Evolutionary conservation across 2,329 filamentous ascomycete genomes (phyloP).

Genomic region (Coniochaeta sp.): DNA sequence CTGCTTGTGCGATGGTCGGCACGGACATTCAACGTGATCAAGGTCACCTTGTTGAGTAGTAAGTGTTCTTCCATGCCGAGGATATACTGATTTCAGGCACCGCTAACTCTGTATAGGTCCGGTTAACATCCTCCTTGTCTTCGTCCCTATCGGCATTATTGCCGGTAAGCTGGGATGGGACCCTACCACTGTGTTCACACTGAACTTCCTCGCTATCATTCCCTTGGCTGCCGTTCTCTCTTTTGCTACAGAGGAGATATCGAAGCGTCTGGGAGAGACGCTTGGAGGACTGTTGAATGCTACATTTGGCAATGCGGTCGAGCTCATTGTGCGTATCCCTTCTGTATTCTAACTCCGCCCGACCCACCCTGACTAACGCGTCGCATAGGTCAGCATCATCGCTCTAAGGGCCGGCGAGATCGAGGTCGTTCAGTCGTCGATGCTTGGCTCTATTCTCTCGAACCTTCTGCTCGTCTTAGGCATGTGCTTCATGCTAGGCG

Average conservation of each 20-base stretch:
- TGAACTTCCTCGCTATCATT: slow-evolving; percentile 78
- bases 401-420: slow-evolving; percentile 81
- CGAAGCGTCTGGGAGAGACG: slow-evolving; percentile 63
- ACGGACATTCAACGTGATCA: slow-evolving; percentile 46
- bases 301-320: slow-evolving; percentile 73
- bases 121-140: slow-evolving; percentile 64
- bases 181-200: slow-evolving; percentile 60
- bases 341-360: not conserved
- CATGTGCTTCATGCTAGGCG: slow-evolving; percentile 73
- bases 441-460: slow-evolving; percentile 92
- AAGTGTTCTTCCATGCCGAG: slow-evolving; percentile 21
- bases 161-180: slow-evolving; percentile 56
- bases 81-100: not conserved
- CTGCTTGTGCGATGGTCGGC: slow-evolving; percentile 35
- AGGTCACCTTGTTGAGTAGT: slow-evolving; percentile 53
- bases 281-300: slow-evolving; percentile 68
- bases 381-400: slow-evolving; percentile 73
- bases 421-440: slow-evolving; percentile 93
- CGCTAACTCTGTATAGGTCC: slow-evolving; percentile 33
- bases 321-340: slow-evolving; percentile 60
- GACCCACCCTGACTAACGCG: not conserved
- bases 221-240: slow-evolving; percentile 66
- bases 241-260: slow-evolving; percentile 73
- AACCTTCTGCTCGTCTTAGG: slow-evolving; percentile 85
- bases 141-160: slow-evolving; percentile 65